Conservation (phyloP, 177 flowering plant genomes). For the Vitis hybrid region DNA sequence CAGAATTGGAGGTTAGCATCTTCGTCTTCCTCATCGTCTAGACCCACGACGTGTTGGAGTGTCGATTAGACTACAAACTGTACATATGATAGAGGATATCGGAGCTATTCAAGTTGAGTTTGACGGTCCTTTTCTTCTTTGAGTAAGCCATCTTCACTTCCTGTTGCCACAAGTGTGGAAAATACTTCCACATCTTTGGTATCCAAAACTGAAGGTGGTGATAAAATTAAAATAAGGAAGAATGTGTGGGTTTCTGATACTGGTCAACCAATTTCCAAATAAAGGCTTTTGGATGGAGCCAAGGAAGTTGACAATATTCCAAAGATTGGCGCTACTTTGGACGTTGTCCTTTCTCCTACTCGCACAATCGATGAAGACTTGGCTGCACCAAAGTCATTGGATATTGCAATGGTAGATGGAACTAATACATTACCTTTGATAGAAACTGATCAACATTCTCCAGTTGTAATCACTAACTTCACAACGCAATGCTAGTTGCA, state of each 20-base stretch:
- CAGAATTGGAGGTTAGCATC: conserved; percentile 26
- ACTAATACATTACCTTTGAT: no score
- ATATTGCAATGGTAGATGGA: no score
- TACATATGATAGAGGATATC: conserved; percentile 44
- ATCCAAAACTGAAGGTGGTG: conserved; percentile 30
- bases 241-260: conserved; percentile 20
- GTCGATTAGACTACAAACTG: conserved; percentile 46
- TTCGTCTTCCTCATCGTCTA: conserved; percentile 25
- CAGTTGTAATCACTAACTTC: neutral
- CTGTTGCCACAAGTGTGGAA: conserved; percentile 32
- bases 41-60: neutral
- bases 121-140: conserved; percentile 32
- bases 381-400: no score
- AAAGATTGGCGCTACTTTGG: conserved; percentile 17
- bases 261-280: conserved; percentile 30
- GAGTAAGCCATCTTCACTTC: conserved; percentile 27
- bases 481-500: conserved; percentile 3
- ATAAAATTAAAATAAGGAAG: conserved; percentile 19
- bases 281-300: conserved; percentile 31
- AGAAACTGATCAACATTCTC: no score
- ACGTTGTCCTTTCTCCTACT: conserved; percentile 31
- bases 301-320: conserved; percentile 19
- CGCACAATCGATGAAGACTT: no score
- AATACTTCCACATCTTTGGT: conserved; percentile 3
- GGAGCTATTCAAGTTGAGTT: conserved; percentile 31